Base-by-base conservation (phyloP, 768 basidiomycete genomes). In the Tricholoma matsutake region DNA sequence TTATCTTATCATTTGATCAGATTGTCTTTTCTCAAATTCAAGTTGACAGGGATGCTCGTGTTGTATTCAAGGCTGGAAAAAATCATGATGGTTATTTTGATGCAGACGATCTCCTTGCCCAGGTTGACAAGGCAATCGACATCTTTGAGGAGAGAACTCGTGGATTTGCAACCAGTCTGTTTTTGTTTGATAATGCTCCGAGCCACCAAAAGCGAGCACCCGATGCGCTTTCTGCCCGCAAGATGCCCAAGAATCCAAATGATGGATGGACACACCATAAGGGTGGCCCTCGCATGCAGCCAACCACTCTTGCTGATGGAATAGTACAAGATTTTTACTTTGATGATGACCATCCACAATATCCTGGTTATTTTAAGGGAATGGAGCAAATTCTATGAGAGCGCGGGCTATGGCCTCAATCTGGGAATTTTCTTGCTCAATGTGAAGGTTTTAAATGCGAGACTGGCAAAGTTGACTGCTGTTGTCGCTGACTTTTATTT, bases 311-410 rank as follows among this genome's bases (percentile, higher is more conserved):
- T 11, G 39, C 63, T 1, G 60, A 74, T 65, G 64, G 68, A 4
- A 1, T 47, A 25, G 13, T 60, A n/a, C 76, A 79, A 55, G 37
- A 61, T 18, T 66, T 79, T 8, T 78, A 78, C 63, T 78, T 65
- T 59, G 58, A 61, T 1, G 63, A 71, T 20, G 57, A 73, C 49
- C 73, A 76, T 59, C 68, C 66, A 10, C 64, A 65, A 29, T 64
- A 65, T 53, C 71, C 74, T 5, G 70, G 73, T 8, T 68, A 60
- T 64, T 78, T 77, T 63, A 77, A 77, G 61, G 73, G 77, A 14
- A 77, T 76, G 74, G 70, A 74, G 54, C 28, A 59, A n/a, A 69
- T 71, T 9, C 59, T 69, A n/a, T 5, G 25, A 32, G 65, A 75
- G 56, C 65, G 65, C 13, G 58, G 59, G 0, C 63, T 70, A 4